Base-by-base conservation (phyloP, 352 stramenopile genomes). In the Globisporangium iwayamae region DNA sequence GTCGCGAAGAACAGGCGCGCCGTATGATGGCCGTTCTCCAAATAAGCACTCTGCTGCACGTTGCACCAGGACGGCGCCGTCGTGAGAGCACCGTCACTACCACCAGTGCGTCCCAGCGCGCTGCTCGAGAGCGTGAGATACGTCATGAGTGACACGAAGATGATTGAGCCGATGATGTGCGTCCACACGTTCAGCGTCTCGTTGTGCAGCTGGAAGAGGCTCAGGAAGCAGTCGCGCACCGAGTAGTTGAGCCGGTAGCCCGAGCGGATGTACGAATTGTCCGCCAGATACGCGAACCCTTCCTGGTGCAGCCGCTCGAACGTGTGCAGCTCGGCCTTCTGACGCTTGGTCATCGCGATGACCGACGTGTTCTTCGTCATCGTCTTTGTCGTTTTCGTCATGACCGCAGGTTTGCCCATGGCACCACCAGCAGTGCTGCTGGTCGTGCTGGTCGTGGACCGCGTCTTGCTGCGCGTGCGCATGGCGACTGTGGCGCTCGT, bases 111-210 rank as follows among this genome's bases (percentile, higher is more conserved):
- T 5, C 62, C 65, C 11, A 92, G 69, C 63, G 74, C 78, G 50
- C 76, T 73, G 54, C 71, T 76, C 25, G 75, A 84, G 25, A 92
- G 72, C 67, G 83, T 68, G 36, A 93, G 71, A 67, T 93, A 92
- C 18, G 79, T 51, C 71, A 94, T 90, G 67, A 94, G 78, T 60
- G 73, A 73, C 39, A 89, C 70, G 60, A 96, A 96, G 72, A 93
- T 91, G 66, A 93, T 82, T 52, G 83, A 93, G 45, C 87, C 87
- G 22, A 93, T 73, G 54, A 93, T 89, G 67, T 96, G 87, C 60
- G 83, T 94, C 87, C 87, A 96, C 22, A 96, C 84, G 65, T 96
- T 96, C 50, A 92, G 76, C 56, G 87, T 96, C 68, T 96, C 87
- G 63, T 96, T 96, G 75, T 96, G 87, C 63, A 94, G 74, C 73